Evolutionary conservation across 176 grass and related monocot genomes (phyloP), one percentile per base, ranked within the genome.

Genomic region (Bothriochloa decipiens): DNA sequence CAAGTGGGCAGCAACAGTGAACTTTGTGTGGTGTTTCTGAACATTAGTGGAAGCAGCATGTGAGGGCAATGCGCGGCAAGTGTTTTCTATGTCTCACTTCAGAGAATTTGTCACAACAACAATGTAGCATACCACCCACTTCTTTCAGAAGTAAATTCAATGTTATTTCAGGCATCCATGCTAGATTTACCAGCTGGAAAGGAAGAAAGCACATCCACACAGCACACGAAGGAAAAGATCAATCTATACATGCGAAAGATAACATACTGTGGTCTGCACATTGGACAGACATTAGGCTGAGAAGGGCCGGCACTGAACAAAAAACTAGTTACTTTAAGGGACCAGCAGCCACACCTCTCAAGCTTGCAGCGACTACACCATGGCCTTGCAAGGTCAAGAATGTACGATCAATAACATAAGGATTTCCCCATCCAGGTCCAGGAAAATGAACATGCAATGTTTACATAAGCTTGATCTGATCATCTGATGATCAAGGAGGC

Each of bases 381-480:
- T 85, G 77, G 89, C 70, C 89, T 94, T 91, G 80, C 83, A 94
- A 89, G 89, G 80, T 89, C 89, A 91, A 94, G 88, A 86, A 88
- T 10, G 58, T 75, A 60, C 49, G 17, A 40, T 4, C 33, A 50
- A 85, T 82, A 83, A 90, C 53, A 90, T 92, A 79, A 88, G 73
- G 76, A 79, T 84, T 91, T 83, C 70, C 88, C 78, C 50, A 78
- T 65, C 79, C 58, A 18, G 14, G 39, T 68, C 28, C n/a, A 83
- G 75, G 49, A 60, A 84, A 32, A 39, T 11, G 6, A 63, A 69
- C 42, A 62, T 8, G 1, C 6, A 74, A 39, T 61, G 79, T 7
- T 32, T 62, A 43, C 26, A 76, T 87, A 28, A 23, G 60, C 46
- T 52, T 18, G 49, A 52, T 52, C 16, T 52, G 49, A 52, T 57